Evolutionary conservation across 1,284 basidiomycete species (phyloP), one percentile per base, ranked within the genome.

Genomic region (Papiliotrema laurentii): DNA sequence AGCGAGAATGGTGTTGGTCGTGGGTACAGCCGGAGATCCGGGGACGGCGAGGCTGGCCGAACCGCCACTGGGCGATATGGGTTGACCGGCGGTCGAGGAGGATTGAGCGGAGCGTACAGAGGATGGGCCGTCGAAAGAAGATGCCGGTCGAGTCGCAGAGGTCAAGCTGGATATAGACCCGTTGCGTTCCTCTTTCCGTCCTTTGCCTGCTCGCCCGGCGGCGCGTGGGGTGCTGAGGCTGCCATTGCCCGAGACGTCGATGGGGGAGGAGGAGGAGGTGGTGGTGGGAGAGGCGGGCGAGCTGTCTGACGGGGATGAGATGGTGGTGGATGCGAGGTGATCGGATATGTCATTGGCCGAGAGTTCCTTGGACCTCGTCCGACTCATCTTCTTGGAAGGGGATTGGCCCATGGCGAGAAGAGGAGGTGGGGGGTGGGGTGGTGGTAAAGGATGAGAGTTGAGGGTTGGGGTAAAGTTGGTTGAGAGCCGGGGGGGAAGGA

Each of bases 311-410:
- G 45, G 22, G 14, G 41, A 49, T 21, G 56, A 48, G 19, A 66
- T 58, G 47, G 55, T 63, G 36, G 65, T 66, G 16, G 55, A 52
- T 9, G 67, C 60, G 30, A 72, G 58, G 18, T 49, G 54, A 51
- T 72, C 69, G 4, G 69, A 63, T 18, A 71, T 62, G 50, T 74
- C 72, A 45, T 54, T 60, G 22, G 68, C 53, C 10, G 70, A 63
- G 21, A 73, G 60, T 54, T 75, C 72, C 54, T 75, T 75, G 40
- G 73, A 74, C 54, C 69, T 63, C n/a, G 73, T 75, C 19, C 73
- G 63, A 39, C 68, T 68, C 56, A 75, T 69, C 63, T 74, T 75
- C 61, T 75, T 75, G 39, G 72, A 74, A 35, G 69, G 68, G 43
- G 63, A 56, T 56, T 74, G 68, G 28, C 74, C 74, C 74, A 75